Percentiles rank a stretch among this genome's conserved stretches.
These are phyloP conservation scores for Kwoniella dejecticola DNA, from an alignment of 768 basidiomycete species.

Conservation along the genomic window DNA sequence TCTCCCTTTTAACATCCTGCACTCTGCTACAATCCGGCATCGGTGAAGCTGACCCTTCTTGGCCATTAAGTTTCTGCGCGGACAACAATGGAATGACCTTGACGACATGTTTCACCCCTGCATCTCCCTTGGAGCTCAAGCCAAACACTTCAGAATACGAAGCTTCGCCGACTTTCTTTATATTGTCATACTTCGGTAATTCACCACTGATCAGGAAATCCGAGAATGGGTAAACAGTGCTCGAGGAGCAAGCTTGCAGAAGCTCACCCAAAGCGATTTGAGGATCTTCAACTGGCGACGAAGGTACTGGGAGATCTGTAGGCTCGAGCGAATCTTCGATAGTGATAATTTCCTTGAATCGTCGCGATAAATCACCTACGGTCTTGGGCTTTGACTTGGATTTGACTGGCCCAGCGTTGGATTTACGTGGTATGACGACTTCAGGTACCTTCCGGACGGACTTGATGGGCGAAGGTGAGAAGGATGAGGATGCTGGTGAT, in stretches of 20 bases:
- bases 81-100: slow-evolving; percentile 48
- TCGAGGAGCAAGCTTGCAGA: slow-evolving; percentile 5
- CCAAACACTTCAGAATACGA: slow-evolving; percentile 94
- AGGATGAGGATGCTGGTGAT: slow-evolving; percentile 5
- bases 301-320: not conserved
- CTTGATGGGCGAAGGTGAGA: not conserved
- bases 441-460: slow-evolving; percentile 8
- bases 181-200: slow-evolving; percentile 54
- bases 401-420: no score
- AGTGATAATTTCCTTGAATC: slow-evolving; percentile 2
- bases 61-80: slow-evolving; percentile 61
- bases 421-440: slow-evolving; percentile 24
- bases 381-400: slow-evolving; percentile 6
- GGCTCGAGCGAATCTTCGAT: slow-evolving; percentile 8
- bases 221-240: not conserved
- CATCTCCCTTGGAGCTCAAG: not conserved
- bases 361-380: slow-evolving; percentile 4
- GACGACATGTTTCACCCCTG: slow-evolving; percentile 33
- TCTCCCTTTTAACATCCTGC: slow-evolving; percentile 49
- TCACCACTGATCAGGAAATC: slow-evolving; percentile 7
- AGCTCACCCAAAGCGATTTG: slow-evolving; percentile 1
- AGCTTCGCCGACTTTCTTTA: slow-evolving; percentile 92
- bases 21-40: slow-evolving; percentile 33
- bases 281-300: not conserved
- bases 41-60: slow-evolving; percentile 61